A percentile compares a stretch with the other conserved stretches of the same genome.
phyloP scores from a whole-genome alignment of 768 basidiomycete genomes.

The Tulasnella sp. region DNA sequence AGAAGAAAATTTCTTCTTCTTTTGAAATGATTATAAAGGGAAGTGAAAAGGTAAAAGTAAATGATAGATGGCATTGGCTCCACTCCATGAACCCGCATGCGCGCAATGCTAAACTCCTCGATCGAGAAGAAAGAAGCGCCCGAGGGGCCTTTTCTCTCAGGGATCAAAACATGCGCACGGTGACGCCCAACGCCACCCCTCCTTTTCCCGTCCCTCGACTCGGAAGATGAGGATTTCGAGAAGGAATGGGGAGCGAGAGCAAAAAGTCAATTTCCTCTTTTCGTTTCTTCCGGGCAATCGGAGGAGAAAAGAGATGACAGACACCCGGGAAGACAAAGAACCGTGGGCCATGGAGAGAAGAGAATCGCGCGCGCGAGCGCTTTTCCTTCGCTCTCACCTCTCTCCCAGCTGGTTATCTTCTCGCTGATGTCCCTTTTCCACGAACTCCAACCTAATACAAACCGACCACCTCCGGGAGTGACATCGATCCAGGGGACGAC shows the following conservation, averaged over 20 bases:
- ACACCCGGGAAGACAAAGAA: neutral
- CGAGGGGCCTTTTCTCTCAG: neutral
- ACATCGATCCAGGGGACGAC: neutral
- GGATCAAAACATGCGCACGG: neutral
- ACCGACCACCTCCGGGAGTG: neutral
- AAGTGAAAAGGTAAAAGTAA: neutral
- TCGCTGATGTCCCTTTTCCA: neutral
- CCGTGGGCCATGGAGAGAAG: neutral
- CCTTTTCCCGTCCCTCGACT: neutral
- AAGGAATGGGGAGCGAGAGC: no score
- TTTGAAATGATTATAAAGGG: no score
- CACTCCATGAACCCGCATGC: no score
- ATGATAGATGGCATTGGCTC: neutral
- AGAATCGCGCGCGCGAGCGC: no score
- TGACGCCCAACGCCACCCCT: neutral
- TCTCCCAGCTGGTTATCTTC: neutral
- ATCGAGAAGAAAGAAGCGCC: slow-evolving; percentile 2
- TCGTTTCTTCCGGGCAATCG: no score
- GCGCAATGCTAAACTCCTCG: neutral
- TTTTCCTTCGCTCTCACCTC: neutral
- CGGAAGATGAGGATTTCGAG: neutral
- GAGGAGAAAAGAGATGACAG: neutral
- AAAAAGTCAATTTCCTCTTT: no score
- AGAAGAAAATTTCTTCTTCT: no score
- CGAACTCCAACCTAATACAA: neutral